These are phyloP conservation scores for Scutellaria minor DNA, from an alignment of 257 asterid genomes.

Conservation along the genomic window DNA sequence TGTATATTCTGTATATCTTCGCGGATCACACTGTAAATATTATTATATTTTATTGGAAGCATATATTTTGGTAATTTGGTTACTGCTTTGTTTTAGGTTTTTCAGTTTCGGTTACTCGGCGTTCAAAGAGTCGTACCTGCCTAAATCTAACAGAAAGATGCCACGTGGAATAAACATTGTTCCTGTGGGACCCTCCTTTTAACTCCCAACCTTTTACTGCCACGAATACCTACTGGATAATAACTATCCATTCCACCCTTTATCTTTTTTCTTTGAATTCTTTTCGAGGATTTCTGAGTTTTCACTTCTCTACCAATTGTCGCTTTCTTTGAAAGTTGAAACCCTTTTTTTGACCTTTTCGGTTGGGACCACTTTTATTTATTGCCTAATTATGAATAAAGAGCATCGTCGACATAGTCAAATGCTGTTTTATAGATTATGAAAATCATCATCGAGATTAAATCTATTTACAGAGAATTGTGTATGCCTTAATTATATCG, in stretches of 20 bases:
- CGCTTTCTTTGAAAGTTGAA: not conserved
- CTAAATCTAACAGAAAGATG: constrained; percentile 36
- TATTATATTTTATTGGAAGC: no score
- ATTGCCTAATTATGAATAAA: not conserved
- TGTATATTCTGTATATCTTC: constrained; percentile 19
- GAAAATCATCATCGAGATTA: no score
- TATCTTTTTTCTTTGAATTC: not conserved
- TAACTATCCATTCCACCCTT: constrained; percentile 31
- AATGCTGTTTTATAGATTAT: no score
- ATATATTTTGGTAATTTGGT: not conserved
- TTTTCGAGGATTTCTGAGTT: not conserved
- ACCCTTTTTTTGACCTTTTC: constrained; percentile 24
- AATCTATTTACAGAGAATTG: no score
- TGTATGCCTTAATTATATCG: no score
- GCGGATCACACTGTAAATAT: not conserved
- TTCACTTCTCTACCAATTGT: constrained; percentile 3
- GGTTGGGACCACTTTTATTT: not conserved
- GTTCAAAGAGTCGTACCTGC: not conserved
- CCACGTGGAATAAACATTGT: constrained; percentile 48
- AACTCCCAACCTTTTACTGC: constrained; percentile 51
- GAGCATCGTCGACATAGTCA: no score
- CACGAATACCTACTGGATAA: constrained; percentile 59
- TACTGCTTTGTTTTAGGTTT: constrained; percentile 1
- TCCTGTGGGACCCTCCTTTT: constrained; percentile 38
- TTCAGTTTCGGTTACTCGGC: constrained; percentile 60